A percentile compares a stretch with the other conserved stretches of the same genome.
Evolutionary conservation across 2,329 filamentous ascomycete species (phyloP).

Genomic region (Fusarium vanettenii): DNA sequence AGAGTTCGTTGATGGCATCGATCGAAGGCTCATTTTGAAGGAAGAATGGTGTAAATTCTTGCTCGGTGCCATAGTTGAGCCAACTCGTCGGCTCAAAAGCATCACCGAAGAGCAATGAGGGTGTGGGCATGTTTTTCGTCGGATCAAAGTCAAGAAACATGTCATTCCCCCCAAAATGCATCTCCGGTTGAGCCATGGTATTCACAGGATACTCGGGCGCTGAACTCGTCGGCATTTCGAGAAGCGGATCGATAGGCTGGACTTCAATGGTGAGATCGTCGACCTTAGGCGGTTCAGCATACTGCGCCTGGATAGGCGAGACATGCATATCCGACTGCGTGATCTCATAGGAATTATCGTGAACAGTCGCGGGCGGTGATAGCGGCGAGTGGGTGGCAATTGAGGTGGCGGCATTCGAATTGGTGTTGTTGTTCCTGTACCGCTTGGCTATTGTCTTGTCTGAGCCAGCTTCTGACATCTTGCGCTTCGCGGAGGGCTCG

Average conservation of each 20-base stretch:
- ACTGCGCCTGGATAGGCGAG: not conserved
- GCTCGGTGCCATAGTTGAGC: not conserved
- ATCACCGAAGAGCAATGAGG: not conserved
- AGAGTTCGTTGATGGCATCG: not conserved
- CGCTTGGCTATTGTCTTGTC: not conserved
- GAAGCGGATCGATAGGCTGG: not conserved
- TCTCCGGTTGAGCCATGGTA: not conserved
- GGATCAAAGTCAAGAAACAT: not conserved
- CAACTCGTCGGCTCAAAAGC: not conserved
- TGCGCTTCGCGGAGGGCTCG: conserved; percentile 10
- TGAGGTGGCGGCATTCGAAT: not conserved
- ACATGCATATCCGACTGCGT: not conserved
- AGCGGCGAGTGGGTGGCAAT: not conserved
- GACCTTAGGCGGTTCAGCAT: not conserved
- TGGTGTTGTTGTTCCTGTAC: not conserved
- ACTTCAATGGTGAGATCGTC: not conserved
- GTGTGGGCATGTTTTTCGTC: not conserved
- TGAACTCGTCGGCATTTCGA: not conserved
- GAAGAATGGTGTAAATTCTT: not conserved
- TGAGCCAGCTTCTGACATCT: not conserved
- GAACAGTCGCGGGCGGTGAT: not conserved
- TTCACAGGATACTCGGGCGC: not conserved
- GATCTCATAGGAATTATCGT: not conserved
- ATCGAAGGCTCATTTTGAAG: not conserved
- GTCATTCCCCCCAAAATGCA: not conserved